Evolutionary conservation across 2,329 filamentous ascomycete species (phyloP), one percentile per base, ranked within the genome.

Genomic region (Orbilia oligospora): DNA sequence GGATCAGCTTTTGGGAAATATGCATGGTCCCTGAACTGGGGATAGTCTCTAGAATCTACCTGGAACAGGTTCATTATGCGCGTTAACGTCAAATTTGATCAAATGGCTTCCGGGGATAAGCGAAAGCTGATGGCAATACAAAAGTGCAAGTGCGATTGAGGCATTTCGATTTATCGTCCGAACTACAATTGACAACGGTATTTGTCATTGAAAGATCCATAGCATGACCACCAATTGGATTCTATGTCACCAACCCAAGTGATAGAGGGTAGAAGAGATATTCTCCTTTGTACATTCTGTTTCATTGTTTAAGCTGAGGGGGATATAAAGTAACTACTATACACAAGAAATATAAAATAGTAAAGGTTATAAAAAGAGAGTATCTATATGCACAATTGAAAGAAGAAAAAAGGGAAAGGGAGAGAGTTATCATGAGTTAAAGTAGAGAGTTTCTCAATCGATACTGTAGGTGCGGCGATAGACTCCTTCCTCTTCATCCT

Each of bases 241-340:
- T 12, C 9, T 14, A 12, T 10, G 8, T 38, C 8, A 44, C 8
- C 44, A 5, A 20, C 20, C 44, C 8, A 16, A 44, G 38, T 1
- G 5, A 46, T 18, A 20, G n/a, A n/a, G 16, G 8, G n/a, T 18
- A 20, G 51, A 12, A 10, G 16, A 33, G 14, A 8, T 33, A 63
- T 63, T 71, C 41, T 53, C 48, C 53, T 71, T 71, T 63, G 67
- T 64, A 71, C 67, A 71, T 65, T 61, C 22, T 69, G 65, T 68
- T 68, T 56, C 49, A 48, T 51, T 65, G 41, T 65, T 58, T 16
- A 61, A 53, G 64, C 63, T 75, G 53, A 55, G 64, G 51, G 71
- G 71, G 64, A 69, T 68, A 69, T 68, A 71, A 67, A 68, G 22
- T 61, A 61, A 55, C 68, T 77, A 77, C 44, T 77, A 71, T 77